Conservation (phyloP, 306 rosid genomes). For the Carpinus viminea region DNA sequence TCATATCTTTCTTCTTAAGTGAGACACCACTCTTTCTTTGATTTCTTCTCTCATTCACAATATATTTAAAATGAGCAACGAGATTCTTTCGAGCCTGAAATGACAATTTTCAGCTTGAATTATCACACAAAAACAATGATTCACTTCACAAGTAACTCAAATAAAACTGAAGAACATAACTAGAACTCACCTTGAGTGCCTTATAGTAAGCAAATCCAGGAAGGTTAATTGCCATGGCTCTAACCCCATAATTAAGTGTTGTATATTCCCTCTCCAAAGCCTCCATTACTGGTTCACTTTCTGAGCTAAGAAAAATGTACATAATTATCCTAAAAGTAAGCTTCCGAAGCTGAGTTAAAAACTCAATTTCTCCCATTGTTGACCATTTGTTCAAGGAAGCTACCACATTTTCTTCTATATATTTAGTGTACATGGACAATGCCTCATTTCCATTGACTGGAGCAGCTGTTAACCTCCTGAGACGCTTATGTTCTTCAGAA, state of each 20-base stretch:
- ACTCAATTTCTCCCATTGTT: slow-evolving; percentile 62
- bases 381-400: slow-evolving; percentile 75
- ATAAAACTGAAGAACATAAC: neutral
- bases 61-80: slow-evolving; percentile 59
- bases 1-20: slow-evolving; percentile 61
- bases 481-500: slow-evolving; percentile 80
- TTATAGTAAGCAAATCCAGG: slow-evolving; percentile 90
- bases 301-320: slow-evolving; percentile 82
- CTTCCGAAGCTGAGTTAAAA: slow-evolving; percentile 61
- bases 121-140: neutral
- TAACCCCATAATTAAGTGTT: slow-evolving; percentile 67
- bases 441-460: slow-evolving; percentile 86
- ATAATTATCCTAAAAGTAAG: slow-evolving; percentile 80
- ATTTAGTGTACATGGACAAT: slow-evolving; percentile 56
- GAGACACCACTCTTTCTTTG: slow-evolving; percentile 21
- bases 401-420: slow-evolving; percentile 55
- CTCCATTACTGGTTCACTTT: slow-evolving; percentile 60
- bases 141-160: neutral
- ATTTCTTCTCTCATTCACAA: slow-evolving; percentile 57
- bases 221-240: slow-evolving; percentile 82
- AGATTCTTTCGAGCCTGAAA: slow-evolving; percentile 75
- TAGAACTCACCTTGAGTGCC: slow-evolving; percentile 61
- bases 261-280: slow-evolving; percentile 81
- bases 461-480: slow-evolving; percentile 70
- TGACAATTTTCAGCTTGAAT: neutral